Evolutionary conservation across 2,329 filamentous ascomycete species (phyloP), one percentile per base, ranked within the genome.

Genomic region (Shiraia bambusicola): DNA sequence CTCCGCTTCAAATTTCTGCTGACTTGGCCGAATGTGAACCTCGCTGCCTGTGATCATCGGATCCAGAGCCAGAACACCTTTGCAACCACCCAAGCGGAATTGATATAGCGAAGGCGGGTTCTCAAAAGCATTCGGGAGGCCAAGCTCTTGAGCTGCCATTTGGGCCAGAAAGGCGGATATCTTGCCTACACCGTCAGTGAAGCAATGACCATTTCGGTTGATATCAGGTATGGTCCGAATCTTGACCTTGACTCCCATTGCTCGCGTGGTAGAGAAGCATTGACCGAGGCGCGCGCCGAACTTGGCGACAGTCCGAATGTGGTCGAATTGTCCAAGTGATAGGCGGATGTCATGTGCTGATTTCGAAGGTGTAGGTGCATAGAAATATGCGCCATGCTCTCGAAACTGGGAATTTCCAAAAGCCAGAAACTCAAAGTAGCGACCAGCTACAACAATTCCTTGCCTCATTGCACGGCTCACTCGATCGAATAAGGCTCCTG

Each of bases 361-460:
- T 6, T 87, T 62, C 40, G 81, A 74, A 0, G 80, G 72, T 0
- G 81, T 82, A 0, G 87, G 80, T 4, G 88, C 86, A 65, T 97
- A 97, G 69, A 98, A 96, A 61, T 93, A 97, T 0, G 88, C 91
- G 0, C 91, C 87, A 54, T 92, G 84, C 61, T 97, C 91, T 37
- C 92, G 82, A 45, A 98, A 87, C 58, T 98, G 93, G 0, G 93
- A 96, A 66, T 93, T 97, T 0, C 93, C 92, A 70, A 91, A 96
- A 0, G 92, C 93, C 17, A 98, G 79, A 51, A 97, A 97, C 54
- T 92, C 80, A 66, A 90, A 98, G 44, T 82, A 81, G 6, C 88
- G 83, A 49, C 85, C 87, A 4, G 88, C 93, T 35, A 98, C 83
- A 1, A 76, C 76, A 51, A 98, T 92, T 0, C 93, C 93, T 40